A percentile compares a stretch with the other conserved stretches of the same genome.
Conservation (phyloP, 768 basidiomycete species). For the Phanerochaete sordida region DNA sequence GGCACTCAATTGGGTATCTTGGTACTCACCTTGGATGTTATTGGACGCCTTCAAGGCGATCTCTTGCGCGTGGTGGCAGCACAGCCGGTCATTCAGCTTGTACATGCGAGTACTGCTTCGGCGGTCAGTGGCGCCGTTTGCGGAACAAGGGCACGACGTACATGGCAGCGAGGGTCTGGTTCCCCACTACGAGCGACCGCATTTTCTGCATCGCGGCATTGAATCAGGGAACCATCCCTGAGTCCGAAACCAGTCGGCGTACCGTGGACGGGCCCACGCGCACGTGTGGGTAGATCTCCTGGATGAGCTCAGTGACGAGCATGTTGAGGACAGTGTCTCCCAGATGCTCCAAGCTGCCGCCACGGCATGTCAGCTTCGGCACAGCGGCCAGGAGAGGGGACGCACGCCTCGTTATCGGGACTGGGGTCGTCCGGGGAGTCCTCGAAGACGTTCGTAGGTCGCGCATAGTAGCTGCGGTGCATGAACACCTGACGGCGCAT, state of each 20-base stretch:
- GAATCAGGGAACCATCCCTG: neutral
- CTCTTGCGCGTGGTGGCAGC: conserved; percentile 68
- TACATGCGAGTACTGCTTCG: conserved; percentile 62
- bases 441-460: conserved; percentile 75
- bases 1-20: neutral
- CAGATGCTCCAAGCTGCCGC: conserved; percentile 64
- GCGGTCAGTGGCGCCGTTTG: neutral
- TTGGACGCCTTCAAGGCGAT: conserved; percentile 65
- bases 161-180: conserved; percentile 70
- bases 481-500: conserved; percentile 64
- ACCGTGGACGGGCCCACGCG: conserved; percentile 80
- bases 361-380: neutral
- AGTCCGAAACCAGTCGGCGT: conserved; percentile 17
- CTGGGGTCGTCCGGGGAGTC: conserved; percentile 68
- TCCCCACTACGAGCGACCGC: conserved; percentile 70
- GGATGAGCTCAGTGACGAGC: conserved; percentile 60
- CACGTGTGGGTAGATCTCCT: conserved; percentile 61
- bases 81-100: conserved; percentile 56
- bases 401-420: conserved; percentile 80
- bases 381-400: neutral
- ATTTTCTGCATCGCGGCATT: conserved; percentile 57
- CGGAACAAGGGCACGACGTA: conserved; percentile 24
- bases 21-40: conserved; percentile 63
- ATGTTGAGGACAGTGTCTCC: conserved; percentile 74
- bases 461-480: conserved; percentile 65